Evolutionary conservation across 2,329 filamentous ascomycete species (phyloP), one percentile per base, ranked within the genome.

Genomic region (Exophiala phaeomuriformis): DNA sequence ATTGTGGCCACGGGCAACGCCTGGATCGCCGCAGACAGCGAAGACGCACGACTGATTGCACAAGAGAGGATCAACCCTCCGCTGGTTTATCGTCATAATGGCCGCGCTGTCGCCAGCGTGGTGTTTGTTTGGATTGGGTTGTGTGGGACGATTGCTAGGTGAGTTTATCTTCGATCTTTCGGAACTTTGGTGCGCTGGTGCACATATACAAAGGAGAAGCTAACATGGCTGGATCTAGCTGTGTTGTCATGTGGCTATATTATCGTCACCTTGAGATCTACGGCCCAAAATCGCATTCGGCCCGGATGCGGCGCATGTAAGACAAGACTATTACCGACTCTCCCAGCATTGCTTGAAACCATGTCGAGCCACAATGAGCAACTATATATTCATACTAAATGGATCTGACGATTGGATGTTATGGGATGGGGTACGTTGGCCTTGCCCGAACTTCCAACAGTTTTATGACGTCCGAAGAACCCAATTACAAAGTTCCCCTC

Each of bases 101-200:
- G 71, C 1, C 67, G 76, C 6, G 75, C 73, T 5, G 63, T 81
- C 50, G 75, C 76, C 1, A 74, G 74, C 37, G 71, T 75, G 2
- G 75, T 80, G 0, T 74, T 81, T 27, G 60, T 76, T 10, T 82
- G 79, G 78, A 67, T 73, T 0, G 79, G 78, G 0, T 72, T 73
- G 61, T 53, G 78, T 1, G 71, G 68, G 10, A 76, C 77, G 0
- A 69, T 77, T 51, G 70, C 71, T 44, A 59, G 56, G 60, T 62
- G 51, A 53, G 58, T 46, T 30, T 28, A 9, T 31, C n/a, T 5
- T 10, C 6, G 19, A 19, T 19, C 19, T 19, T 19, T 19, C 19
- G 19, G 19, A 19, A 19, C 19, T 19, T 19, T 19, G 19, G 19
- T 19, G 19, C 19, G 19, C 19, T 19, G 19, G 19, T 19, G 19